Percentiles rank a stretch among this genome's conserved stretches.
phyloP scores from a whole-genome alignment of 2,329 filamentous ascomycete genomes.

The Neofusicoccum laricinum region DNA sequence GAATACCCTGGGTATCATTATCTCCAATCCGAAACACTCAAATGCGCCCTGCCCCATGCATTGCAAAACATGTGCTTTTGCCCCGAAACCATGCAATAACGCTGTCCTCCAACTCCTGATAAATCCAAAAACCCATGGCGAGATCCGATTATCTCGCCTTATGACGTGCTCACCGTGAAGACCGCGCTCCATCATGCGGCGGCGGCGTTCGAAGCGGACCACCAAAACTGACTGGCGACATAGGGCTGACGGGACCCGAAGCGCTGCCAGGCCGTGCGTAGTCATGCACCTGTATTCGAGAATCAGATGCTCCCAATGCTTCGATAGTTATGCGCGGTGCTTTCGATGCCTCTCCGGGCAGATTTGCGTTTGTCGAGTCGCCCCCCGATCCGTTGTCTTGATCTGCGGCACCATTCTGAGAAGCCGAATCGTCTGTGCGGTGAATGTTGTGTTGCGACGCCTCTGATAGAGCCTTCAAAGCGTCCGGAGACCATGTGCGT shows the following conservation, averaged over 20 bases:
- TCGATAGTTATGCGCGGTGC: background rate
- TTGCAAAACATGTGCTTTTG: slow-evolving; percentile 12
- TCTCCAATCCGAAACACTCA: slow-evolving; percentile 4
- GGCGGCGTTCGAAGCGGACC: background rate
- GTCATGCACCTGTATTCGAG: background rate
- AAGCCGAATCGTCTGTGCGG: background rate
- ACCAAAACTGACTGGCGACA: background rate
- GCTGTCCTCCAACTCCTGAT: slow-evolving; percentile 2
- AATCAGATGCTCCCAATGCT: background rate
- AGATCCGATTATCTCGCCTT: background rate
- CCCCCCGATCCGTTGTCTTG: background rate
- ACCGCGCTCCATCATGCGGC: background rate
- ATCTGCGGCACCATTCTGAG: background rate
- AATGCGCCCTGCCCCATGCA: slow-evolving; percentile 9
- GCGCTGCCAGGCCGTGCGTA: background rate
- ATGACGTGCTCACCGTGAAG: background rate
- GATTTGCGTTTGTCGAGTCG: background rate
- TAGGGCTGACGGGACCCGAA: background rate
- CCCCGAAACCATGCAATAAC: slow-evolving; percentile 2
- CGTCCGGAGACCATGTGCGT: slow-evolving; percentile 54
- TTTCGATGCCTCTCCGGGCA: background rate
- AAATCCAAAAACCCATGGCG: background rate
- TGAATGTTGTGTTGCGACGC: background rate
- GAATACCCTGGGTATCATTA: slow-evolving; percentile 15
- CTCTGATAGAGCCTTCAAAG: slow-evolving; percentile 9